A percentile compares a stretch with the other conserved stretches of the same genome.
Evolutionary conservation across 331 rosid genomes (phyloP).

Genomic region (Rosa hybrid): DNA sequence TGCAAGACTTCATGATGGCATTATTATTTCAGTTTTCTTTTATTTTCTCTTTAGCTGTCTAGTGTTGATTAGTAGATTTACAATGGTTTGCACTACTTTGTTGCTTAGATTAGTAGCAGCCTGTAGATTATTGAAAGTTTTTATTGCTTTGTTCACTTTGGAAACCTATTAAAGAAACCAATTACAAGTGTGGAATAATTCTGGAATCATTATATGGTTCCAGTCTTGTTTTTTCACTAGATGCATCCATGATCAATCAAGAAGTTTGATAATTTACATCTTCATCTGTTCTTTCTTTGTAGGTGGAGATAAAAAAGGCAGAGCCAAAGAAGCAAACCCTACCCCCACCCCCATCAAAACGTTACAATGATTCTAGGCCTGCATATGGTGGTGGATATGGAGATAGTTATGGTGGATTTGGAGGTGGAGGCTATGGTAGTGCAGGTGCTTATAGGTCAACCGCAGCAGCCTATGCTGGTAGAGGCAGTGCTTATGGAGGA

Average conservation of each 20-base stretch:
- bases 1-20: neutral
- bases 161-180: neutral
- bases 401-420: constrained; percentile 79
- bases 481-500: constrained; percentile 61
- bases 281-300: constrained; percentile 20
- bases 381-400: constrained; percentile 67
- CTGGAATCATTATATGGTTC: neutral
- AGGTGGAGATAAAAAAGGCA: constrained; percentile 98
- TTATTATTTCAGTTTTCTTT: neutral
- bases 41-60: neutral
- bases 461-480: constrained; percentile 62
- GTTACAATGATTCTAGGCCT: constrained; percentile 76
- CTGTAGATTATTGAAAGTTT: neutral
- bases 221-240: neutral
- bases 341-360: constrained; percentile 75
- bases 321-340: constrained; percentile 89
- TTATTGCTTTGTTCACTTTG: neutral
- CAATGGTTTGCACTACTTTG: neutral
- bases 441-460: constrained; percentile 64
- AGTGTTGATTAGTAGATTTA: neutral
- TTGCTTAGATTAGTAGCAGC: neutral
- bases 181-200: neutral
- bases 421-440: constrained; percentile 60
- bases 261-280: constrained; percentile 11
- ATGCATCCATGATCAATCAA: constrained; percentile 12